phyloP scores from a whole-genome alignment of 768 basidiomycete species.

The Pleurotus platypus region DNA sequence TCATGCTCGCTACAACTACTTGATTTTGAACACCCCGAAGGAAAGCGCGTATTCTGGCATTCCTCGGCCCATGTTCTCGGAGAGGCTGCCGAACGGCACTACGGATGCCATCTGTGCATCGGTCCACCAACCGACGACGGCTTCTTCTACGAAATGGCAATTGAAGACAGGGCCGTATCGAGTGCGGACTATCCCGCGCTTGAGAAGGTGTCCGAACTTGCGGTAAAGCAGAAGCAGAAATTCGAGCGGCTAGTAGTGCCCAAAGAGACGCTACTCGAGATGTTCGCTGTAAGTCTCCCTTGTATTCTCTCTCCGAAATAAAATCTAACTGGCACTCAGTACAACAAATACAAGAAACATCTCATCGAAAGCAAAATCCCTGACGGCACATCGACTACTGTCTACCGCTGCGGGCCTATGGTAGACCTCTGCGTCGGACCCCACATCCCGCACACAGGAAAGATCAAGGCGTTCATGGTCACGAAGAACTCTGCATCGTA shows the following conservation, averaged over 20 bases:
- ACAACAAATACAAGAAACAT: conserved; percentile 98
- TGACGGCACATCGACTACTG: conserved; percentile 94
- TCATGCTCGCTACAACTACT: conserved; percentile 79
- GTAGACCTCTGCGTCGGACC: conserved; percentile 96
- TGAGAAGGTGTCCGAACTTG: conserved; percentile 83
- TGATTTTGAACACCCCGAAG: conserved; percentile 92
- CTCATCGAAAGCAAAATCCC: conserved; percentile 94
- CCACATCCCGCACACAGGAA: conserved; percentile 96
- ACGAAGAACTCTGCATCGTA: conserved; percentile 99
- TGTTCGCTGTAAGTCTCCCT: conserved; percentile 74
- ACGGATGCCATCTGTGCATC: conserved; percentile 94
- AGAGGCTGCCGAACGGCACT: conserved; percentile 93
- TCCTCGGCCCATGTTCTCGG: conserved; percentile 98
- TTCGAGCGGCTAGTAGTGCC: conserved; percentile 92
- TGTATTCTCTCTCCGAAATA: conserved; percentile 4
- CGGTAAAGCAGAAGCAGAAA: conserved; percentile 94
- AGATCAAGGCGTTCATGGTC: conserved; percentile 96
- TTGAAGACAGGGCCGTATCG: conserved; percentile 77
- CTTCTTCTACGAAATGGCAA: conserved; percentile 99
- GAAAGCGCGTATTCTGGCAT: conserved; percentile 99
- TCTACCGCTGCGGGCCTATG: conserved; percentile 98
- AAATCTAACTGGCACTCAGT: conserved; percentile 43
- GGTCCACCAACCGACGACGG: conserved; percentile 97
- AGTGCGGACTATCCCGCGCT: conserved; percentile 83
- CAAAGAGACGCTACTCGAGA: conserved; percentile 93